phyloP scores from a whole-genome alignment of 495 filamentous ascomycete species.

The Elaphomyces granulatus region DNA sequence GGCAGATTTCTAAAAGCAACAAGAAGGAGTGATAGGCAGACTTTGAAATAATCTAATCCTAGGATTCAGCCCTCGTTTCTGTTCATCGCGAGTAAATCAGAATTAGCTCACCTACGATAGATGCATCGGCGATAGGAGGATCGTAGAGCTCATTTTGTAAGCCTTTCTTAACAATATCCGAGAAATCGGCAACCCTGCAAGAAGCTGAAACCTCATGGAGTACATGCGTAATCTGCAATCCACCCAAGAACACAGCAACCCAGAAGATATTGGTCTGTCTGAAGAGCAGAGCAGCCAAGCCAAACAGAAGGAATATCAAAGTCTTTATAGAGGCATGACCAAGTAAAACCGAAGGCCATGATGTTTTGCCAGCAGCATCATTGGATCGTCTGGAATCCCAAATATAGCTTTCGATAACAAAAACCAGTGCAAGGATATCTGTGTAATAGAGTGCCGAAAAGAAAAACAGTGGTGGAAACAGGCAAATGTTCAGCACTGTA shows the following conservation, averaged over 20 bases:
- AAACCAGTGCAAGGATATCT: conserved; percentile 49
- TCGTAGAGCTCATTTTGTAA: conserved; percentile 50
- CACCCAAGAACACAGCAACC: conserved; percentile 77
- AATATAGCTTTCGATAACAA: conserved; percentile 51
- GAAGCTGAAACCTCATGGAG: conserved; percentile 17
- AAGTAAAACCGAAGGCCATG: neutral
- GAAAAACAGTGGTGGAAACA: conserved; percentile 90
- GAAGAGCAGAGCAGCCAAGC: conserved; percentile 52
- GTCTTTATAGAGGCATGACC: conserved; percentile 11
- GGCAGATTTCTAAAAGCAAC: conserved; percentile 37
- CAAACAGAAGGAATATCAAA: conserved; percentile 35
- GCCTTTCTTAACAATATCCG: conserved; percentile 17
- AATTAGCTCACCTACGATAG: conserved; percentile 36
- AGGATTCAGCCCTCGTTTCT: too few relatives aligned
- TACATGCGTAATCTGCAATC: conserved; percentile 45
- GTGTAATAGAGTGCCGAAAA: conserved; percentile 93
- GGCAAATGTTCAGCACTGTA: conserved; percentile 61
- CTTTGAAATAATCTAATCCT: conserved; percentile 43
- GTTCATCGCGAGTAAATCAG: too few relatives aligned
- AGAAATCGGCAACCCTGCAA: conserved; percentile 12
- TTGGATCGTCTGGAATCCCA: conserved; percentile 38
- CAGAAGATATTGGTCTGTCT: conserved; percentile 96
- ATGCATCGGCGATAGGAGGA: conserved; percentile 38
- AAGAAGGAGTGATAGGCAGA: conserved; percentile 43
- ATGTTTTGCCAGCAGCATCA: conserved; percentile 3